These are phyloP conservation scores for Gossypium sturtianum DNA, from an alignment of 345 rosid genomes.

Conservation along the genomic window DNA sequence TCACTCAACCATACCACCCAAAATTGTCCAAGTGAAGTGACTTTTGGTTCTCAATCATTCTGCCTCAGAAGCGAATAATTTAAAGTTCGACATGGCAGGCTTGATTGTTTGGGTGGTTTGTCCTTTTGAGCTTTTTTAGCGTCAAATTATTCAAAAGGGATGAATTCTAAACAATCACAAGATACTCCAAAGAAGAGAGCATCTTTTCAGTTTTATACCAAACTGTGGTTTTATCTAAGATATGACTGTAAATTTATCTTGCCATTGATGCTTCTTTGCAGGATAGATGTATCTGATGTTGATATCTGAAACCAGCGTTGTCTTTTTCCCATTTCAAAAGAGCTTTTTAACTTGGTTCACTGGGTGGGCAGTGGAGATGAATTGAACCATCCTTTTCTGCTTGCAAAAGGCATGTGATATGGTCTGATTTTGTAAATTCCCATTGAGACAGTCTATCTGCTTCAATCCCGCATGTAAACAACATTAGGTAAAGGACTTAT, in stretches of 20 bases:
- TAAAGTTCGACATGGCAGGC: no score
- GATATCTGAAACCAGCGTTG: neutral
- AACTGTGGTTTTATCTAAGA: neutral
- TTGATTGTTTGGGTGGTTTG: neutral
- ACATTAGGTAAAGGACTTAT: neutral
- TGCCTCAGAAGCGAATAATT: neutral
- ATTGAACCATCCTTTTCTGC: neutral
- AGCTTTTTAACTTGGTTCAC: neutral
- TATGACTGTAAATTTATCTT: neutral
- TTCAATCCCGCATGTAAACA: constrained; percentile 1
- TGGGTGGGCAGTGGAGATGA: neutral
- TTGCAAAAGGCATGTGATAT: neutral
- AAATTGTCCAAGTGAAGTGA: neutral
- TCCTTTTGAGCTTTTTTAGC: neutral
- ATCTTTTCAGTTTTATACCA: neutral
- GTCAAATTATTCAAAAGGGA: neutral
- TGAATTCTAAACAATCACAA: neutral
- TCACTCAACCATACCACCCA: neutral
- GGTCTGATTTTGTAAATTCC: neutral
- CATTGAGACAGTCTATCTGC: neutral
- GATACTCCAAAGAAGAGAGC: neutral
- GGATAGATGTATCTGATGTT: neutral
- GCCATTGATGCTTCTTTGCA: constrained; percentile 1
- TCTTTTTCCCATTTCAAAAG: neutral
- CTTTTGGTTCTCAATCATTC: neutral